Conservation (phyloP, 2,329 filamentous ascomycete species). For the Botrytis sinoallii region DNA sequence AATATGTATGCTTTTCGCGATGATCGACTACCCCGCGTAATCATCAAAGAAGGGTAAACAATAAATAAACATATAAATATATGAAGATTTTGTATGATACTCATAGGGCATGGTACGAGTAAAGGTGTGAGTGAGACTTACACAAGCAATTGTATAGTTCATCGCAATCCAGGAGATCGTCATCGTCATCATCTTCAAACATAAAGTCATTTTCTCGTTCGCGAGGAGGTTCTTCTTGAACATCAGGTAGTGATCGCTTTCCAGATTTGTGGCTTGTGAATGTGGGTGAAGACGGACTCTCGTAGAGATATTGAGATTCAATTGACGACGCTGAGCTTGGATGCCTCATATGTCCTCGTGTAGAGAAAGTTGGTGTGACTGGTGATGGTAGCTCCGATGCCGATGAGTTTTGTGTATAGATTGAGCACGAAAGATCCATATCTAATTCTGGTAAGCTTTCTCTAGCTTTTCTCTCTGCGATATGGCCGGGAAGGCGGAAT, state of each 20-base stretch:
- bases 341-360: conserved; percentile 59
- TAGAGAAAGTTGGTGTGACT: conserved; percentile 65
- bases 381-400: conserved; percentile 62
- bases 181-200: conserved; percentile 40
- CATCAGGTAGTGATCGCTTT: conserved; percentile 72
- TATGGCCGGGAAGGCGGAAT: conserved; percentile 52
- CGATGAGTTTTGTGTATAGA: conserved; percentile 44
- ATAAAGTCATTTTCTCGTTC: conserved; percentile 61
- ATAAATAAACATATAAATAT: conserved; percentile 21
- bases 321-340: conserved; percentile 78
- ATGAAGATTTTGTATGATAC: background rate
- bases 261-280: conserved; percentile 50
- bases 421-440: conserved; percentile 34
- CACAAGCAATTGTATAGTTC: conserved; percentile 68
- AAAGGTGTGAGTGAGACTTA: conserved; percentile 47
- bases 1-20: background rate
- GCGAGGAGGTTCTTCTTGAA: conserved; percentile 72
- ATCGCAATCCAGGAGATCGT: conserved; percentile 36
- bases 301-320: conserved; percentile 53
- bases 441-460: conserved; percentile 39
- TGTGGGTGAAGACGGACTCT: conserved; percentile 57
- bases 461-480: conserved; percentile 48
- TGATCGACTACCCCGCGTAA: conserved; percentile 17
- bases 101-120: background rate
- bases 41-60: conserved; percentile 2